Evolutionary conservation across 2,329 filamentous ascomycete genomes (phyloP).

Genomic region (Aquanectria penicillioides): DNA sequence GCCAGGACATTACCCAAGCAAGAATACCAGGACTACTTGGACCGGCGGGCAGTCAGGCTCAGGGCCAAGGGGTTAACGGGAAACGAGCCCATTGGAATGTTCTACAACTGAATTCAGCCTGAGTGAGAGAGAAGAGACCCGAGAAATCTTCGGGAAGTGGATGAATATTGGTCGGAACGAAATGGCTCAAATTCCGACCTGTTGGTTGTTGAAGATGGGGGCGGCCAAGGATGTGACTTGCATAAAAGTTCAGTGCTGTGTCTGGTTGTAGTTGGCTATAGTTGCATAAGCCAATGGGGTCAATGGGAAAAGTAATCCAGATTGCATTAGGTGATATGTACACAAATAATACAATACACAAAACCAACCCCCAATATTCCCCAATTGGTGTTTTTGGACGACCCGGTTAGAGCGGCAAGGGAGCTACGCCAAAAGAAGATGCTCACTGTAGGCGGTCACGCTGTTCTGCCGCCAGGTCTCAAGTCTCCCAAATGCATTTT

Average conservation of each 20-base stretch:
- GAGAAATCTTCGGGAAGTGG: slow-evolving; percentile 15
- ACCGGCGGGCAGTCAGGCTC: slow-evolving; percentile 31
- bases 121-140: background rate
- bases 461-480: slow-evolving; percentile 22
- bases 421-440: slow-evolving; percentile 11
- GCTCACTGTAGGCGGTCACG: background rate
- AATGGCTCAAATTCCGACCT: slow-evolving; percentile 19
- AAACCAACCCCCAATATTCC: background rate
- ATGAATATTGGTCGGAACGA: slow-evolving; percentile 13
- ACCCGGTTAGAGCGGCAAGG: slow-evolving; percentile 6
- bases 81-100: slow-evolving; percentile 30
- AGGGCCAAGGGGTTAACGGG: slow-evolving; percentile 33
- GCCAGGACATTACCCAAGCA: slow-evolving; percentile 39
- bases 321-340: background rate
- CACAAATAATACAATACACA: background rate
- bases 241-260: background rate
- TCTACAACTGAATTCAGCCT: slow-evolving; percentile 13
- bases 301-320: too few relatives aligned
- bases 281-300: background rate
- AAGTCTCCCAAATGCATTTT: slow-evolving; percentile 35
- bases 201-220: slow-evolving; percentile 15
- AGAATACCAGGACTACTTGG: slow-evolving; percentile 36
- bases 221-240: background rate
- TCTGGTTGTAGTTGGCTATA: background rate
- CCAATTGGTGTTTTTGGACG: too few relatives aligned